These are phyloP conservation scores for Talaromyces amestolkiae DNA, from an alignment of 2,329 filamentous ascomycete species.

Conservation along the genomic window DNA sequence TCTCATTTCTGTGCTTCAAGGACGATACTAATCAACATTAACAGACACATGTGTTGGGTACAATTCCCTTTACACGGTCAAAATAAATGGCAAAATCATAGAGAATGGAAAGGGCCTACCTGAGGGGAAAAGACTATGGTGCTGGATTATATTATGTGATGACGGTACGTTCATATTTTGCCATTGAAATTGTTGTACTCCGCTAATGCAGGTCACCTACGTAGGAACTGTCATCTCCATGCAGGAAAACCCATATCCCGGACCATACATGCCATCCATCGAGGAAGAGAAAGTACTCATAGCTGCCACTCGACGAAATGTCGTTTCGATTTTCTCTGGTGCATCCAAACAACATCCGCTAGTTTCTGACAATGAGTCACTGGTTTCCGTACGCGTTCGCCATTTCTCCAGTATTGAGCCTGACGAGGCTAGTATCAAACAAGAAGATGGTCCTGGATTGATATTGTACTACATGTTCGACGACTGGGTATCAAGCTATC, in stretches of 20 bases:
- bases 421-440: slow-evolving; percentile 37
- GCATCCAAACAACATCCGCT: slow-evolving; percentile 55
- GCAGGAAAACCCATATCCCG: slow-evolving; percentile 58
- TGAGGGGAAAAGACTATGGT: slow-evolving; percentile 60
- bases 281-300: slow-evolving; percentile 31
- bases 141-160: slow-evolving; percentile 67
- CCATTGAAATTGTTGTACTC: neutral
- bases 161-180: slow-evolving; percentile 49
- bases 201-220: slow-evolving; percentile 12
- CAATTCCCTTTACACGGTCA: slow-evolving; percentile 54
- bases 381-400: slow-evolving; percentile 50
- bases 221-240: slow-evolving; percentile 67
- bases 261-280: slow-evolving; percentile 39
- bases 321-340: slow-evolving; percentile 61
- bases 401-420: slow-evolving; percentile 32
- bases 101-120: slow-evolving; percentile 38
- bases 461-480: slow-evolving; percentile 67
- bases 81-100: slow-evolving; percentile 49
- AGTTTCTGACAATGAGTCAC: slow-evolving; percentile 47
- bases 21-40: slow-evolving; percentile 12
- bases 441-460: slow-evolving; percentile 57
- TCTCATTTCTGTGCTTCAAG: slow-evolving; percentile 10
- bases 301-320: slow-evolving; percentile 53
- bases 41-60: slow-evolving; percentile 68
- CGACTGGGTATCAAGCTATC: slow-evolving; percentile 64